These are phyloP conservation scores for Ganoderma lingzhi DNA, from an alignment of 1,284 basidiomycete species.

Conservation along the genomic window DNA sequence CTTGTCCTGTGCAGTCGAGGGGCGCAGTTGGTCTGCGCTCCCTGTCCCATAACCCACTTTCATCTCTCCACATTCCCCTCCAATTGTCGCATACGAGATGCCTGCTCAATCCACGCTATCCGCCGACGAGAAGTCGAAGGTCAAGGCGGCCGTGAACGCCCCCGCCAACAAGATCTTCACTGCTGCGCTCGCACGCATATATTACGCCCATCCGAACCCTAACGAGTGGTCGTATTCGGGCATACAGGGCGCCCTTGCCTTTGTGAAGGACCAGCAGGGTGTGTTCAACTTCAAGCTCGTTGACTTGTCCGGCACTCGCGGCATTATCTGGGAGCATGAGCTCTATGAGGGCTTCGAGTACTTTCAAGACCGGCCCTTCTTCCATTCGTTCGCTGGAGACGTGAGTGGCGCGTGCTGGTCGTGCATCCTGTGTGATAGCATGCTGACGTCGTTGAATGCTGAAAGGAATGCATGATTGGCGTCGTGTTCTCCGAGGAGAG, in stretches of 20 bases:
- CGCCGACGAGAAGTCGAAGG: conserved; percentile 77
- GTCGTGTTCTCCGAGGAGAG: conserved; percentile 90
- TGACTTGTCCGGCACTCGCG: conserved; percentile 84
- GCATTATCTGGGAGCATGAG: conserved; percentile 95
- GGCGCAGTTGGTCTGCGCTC: conserved; percentile 28
- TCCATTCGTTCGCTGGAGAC: conserved; percentile 94
- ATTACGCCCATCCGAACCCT: conserved; percentile 83
- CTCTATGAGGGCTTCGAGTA: conserved; percentile 89
- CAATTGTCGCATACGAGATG: conserved; percentile 51
- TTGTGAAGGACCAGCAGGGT: conserved; percentile 69
- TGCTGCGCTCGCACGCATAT: conserved; percentile 85
- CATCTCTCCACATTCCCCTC: background rate
- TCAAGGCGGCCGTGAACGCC: conserved; percentile 71
- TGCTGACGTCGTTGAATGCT: conserved; percentile 25
- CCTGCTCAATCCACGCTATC: conserved; percentile 75
- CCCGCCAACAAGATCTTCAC: conserved; percentile 76
- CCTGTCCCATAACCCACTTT: conserved; percentile 20
- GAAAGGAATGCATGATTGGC: conserved; percentile 88
- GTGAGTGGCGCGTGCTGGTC: conserved; percentile 57
- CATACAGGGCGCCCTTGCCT: conserved; percentile 83
- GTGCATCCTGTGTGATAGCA: background rate
- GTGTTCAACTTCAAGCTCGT: conserved; percentile 80
- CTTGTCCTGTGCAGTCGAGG: conserved; percentile 28
- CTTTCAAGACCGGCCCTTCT: conserved; percentile 89
- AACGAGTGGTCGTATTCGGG: conserved; percentile 87